Evolutionary conservation across 2,329 filamentous ascomycete species (phyloP).

Genomic region (Claviceps lovelessii): DNA sequence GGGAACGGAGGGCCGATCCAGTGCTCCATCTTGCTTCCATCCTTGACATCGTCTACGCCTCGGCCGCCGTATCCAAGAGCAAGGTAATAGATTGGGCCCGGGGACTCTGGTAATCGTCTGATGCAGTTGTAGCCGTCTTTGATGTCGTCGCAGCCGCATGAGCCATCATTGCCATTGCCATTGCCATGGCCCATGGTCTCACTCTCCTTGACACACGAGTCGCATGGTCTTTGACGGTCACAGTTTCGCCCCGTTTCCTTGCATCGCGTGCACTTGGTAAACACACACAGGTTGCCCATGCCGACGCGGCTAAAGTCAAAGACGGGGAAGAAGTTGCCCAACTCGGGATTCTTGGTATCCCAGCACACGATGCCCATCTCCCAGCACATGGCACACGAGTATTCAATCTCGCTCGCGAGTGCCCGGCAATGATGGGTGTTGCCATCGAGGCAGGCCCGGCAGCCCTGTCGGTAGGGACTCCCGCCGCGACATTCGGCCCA

Average conservation of each 20-base stretch:
- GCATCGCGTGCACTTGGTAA: conserved; percentile 14
- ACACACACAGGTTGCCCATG: conserved; percentile 16
- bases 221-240: conserved; percentile 24
- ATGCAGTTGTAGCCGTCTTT: conserved; percentile 8
- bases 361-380: conserved; percentile 18
- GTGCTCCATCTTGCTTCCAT: conserved; percentile 12
- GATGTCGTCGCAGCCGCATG: conserved; percentile 5
- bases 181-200: background rate
- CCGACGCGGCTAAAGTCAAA: conserved; percentile 18
- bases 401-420: conserved; percentile 3
- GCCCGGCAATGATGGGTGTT: conserved; percentile 9
- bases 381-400: conserved; percentile 15
- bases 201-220: conserved; percentile 15
- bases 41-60: conserved; percentile 15
- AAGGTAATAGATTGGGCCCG: conserved; percentile 22
- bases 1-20: conserved; percentile 12
- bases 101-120: conserved; percentile 5
- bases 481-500: conserved; percentile 8
- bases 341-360: background rate
- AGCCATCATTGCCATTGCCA: background rate
- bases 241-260: conserved; percentile 12
- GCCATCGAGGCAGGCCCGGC: conserved; percentile 6
- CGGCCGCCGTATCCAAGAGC: conserved; percentile 15
- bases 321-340: conserved; percentile 10
- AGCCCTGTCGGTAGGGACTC: conserved; percentile 8